Evolutionary conservation across 2,329 filamentous ascomycete genomes (phyloP).

Genomic region (Nemania sp.): DNA sequence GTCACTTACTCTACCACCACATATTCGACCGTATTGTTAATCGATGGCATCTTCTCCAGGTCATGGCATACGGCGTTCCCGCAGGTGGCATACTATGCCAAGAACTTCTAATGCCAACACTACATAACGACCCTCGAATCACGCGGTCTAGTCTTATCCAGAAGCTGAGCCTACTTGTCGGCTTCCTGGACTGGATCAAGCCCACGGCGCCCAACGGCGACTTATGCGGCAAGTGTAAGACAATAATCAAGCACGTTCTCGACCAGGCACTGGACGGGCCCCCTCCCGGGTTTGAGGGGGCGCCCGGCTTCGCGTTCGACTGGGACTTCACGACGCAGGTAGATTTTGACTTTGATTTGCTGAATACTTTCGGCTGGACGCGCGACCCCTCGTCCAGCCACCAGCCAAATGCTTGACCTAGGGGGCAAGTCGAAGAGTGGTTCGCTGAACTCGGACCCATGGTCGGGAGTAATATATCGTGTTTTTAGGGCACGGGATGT

Average conservation of each 20-base stretch:
- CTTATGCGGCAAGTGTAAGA: slow-evolving; percentile 52
- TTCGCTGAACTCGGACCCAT: background rate
- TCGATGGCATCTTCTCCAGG: slow-evolving; percentile 33
- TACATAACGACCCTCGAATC: slow-evolving; percentile 42
- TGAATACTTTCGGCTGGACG: slow-evolving; percentile 56
- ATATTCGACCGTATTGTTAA: background rate
- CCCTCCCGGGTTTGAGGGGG: slow-evolving; percentile 22
- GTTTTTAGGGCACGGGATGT: background rate
- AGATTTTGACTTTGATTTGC: slow-evolving; percentile 53
- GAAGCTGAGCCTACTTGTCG: slow-evolving; percentile 55
- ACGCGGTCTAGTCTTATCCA: slow-evolving; percentile 56
- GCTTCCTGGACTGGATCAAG: slow-evolving; percentile 56
- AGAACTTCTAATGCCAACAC: slow-evolving; percentile 52
- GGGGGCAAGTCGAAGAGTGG: background rate
- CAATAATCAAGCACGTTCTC: slow-evolving; percentile 55
- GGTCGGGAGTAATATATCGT: background rate
- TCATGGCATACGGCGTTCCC: slow-evolving; percentile 56
- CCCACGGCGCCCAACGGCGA: slow-evolving; percentile 53
- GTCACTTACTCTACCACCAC: background rate
- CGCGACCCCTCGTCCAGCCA: slow-evolving; percentile 33
- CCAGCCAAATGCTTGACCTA: slow-evolving; percentile 26
- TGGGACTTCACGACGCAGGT: slow-evolving; percentile 43
- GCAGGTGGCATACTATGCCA: slow-evolving; percentile 56
- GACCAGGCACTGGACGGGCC: slow-evolving; percentile 53
- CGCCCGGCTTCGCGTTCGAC: slow-evolving; percentile 34